Evolutionary conservation across 2,329 filamentous ascomycete genomes (phyloP).

Genomic region (Zymoseptoria ardabiliae): DNA sequence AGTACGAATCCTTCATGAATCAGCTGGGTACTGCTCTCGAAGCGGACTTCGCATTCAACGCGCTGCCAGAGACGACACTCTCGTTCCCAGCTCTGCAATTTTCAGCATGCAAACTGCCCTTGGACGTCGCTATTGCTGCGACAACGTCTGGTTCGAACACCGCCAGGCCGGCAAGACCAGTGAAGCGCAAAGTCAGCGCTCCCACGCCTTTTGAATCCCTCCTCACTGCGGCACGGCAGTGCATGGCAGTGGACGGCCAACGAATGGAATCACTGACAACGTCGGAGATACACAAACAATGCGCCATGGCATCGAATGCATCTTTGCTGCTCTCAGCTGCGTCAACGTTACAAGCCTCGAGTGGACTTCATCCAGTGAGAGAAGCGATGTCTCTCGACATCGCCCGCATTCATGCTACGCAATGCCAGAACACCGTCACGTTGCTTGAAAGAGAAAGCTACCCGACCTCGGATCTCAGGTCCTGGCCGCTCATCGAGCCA

Average conservation of each 20-base stretch:
- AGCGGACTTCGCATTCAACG: conserved; percentile 46
- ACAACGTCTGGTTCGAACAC: conserved; percentile 1
- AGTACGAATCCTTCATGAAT: conserved; percentile 9
- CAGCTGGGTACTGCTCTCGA: conserved; percentile 42
- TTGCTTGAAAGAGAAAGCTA: conserved; percentile 41
- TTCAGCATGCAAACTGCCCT: background rate
- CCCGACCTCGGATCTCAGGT: conserved; percentile 30
- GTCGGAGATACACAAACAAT: conserved; percentile 39
- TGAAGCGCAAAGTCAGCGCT: conserved; percentile 2
- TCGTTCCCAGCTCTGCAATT: conserved; percentile 64
- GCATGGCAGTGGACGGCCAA: conserved; percentile 3
- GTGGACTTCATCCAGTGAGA: conserved; percentile 42
- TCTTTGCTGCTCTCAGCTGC: conserved; percentile 60
- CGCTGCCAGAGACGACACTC: conserved; percentile 74
- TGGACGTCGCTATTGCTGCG: background rate
- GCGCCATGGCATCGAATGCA: conserved; percentile 57
- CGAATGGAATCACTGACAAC: conserved; percentile 8
- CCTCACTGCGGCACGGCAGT: conserved; percentile 15
- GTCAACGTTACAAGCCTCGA: conserved; percentile 37
- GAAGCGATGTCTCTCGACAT: conserved; percentile 49
- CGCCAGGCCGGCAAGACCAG: background rate
- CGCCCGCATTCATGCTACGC: conserved; percentile 61
- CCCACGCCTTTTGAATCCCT: conserved; percentile 8
- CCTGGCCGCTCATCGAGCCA: conserved; percentile 34
- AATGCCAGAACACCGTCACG: conserved; percentile 54